Conservation (phyloP, 306 rosid genomes). For the Styphnolobium japonicum region DNA sequence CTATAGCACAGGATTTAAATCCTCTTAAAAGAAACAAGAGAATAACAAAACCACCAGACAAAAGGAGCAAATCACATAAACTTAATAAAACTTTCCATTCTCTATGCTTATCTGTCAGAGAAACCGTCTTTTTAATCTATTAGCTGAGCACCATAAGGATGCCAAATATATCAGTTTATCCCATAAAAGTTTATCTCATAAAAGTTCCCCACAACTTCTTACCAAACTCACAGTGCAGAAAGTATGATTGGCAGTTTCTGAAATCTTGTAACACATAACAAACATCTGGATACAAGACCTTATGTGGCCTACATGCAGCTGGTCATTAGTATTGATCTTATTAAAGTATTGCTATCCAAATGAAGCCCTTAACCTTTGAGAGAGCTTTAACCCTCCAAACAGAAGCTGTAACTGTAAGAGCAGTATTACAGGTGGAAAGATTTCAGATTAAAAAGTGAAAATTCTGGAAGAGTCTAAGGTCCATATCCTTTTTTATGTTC, state of each 20-base stretch:
- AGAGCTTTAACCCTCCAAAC: not conserved
- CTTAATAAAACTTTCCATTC: not conserved
- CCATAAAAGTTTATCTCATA: no score
- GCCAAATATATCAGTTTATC: not conserved
- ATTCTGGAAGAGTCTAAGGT: not conserved
- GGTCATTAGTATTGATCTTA: not conserved
- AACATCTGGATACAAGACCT: not conserved
- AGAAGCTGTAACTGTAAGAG: not conserved
- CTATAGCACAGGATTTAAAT: not conserved
- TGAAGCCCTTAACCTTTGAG: not conserved
- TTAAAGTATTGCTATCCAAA: not conserved
- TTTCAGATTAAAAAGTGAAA: constrained; percentile 9
- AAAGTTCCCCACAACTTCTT: no score
- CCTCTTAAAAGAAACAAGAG: not conserved
- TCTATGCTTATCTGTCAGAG: not conserved
- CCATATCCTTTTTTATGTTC: not conserved
- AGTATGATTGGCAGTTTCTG: not conserved
- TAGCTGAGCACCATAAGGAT: constrained; percentile 6
- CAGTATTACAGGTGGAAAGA: not conserved
- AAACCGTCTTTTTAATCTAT: not conserved
- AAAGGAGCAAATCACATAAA: constrained; percentile 1
- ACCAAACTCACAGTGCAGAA: no score
- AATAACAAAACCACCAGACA: not conserved
- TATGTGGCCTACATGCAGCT: not conserved
- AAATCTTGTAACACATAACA: not conserved